These are phyloP conservation scores for Tuber microsphaerosporum DNA, from an alignment of 495 filamentous ascomycete genomes.

Conservation along the genomic window DNA sequence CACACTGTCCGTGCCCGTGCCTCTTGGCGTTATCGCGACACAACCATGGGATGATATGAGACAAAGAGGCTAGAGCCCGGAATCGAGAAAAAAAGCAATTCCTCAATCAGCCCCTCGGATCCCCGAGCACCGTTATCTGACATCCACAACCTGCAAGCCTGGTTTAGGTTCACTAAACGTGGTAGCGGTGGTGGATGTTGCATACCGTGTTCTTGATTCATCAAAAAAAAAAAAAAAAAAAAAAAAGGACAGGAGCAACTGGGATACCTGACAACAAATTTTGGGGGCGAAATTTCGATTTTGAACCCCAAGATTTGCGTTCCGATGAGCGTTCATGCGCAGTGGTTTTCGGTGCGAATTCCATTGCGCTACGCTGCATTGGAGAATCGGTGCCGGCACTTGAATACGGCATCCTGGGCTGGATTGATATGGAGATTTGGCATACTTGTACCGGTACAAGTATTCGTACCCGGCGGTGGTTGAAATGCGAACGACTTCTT, in stretches of 20 bases:
- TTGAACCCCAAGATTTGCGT: background rate
- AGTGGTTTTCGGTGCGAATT: background rate
- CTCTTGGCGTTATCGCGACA: background rate
- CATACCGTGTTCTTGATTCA: background rate
- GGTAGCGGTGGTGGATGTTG: background rate
- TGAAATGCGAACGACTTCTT: background rate
- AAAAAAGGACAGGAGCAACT: background rate
- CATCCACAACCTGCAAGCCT: background rate
- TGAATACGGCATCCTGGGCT: background rate
- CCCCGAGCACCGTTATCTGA: background rate
- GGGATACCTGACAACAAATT: background rate
- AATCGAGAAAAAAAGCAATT: background rate
- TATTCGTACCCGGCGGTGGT: background rate
- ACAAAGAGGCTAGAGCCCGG: background rate
- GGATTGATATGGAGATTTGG: conserved; percentile 2
- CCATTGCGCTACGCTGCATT: background rate
- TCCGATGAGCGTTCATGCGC: background rate
- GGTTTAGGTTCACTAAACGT: background rate
- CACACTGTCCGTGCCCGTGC: background rate
- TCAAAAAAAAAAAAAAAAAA: background rate
- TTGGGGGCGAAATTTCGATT: background rate
- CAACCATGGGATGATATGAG: conserved; percentile 4
- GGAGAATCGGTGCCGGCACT: background rate
- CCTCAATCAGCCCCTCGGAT: background rate
- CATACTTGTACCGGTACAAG: background rate